phyloP scores from a whole-genome alignment of 2,329 filamentous ascomycete species.

The Penicillium janthinellum region DNA sequence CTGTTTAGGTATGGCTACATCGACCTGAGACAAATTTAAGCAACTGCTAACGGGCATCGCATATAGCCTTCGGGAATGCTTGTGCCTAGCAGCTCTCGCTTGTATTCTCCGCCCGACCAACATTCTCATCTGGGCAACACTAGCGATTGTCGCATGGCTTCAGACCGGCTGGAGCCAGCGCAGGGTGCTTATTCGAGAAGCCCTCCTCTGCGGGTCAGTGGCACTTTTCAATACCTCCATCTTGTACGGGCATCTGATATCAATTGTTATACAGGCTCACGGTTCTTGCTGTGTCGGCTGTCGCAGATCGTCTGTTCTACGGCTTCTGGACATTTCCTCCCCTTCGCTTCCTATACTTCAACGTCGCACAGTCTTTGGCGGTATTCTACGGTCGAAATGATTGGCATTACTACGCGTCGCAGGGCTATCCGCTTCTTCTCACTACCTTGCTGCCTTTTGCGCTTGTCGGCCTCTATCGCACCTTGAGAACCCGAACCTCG shows the following conservation, averaged over 20 bases:
- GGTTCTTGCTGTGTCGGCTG: conserved; percentile 64
- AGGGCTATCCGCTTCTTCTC: conserved; percentile 84
- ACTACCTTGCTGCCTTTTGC: conserved; percentile 82
- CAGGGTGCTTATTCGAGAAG: conserved; percentile 63
- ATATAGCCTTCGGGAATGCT: conserved; percentile 60
- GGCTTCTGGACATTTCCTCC: conserved; percentile 85
- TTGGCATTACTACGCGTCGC: conserved; percentile 89
- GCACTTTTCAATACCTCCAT: not conserved
- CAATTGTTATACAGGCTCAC: conserved; percentile 44
- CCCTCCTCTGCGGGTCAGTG: conserved; percentile 58
- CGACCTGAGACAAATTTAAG: conserved; percentile 3
- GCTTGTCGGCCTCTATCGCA: conserved; percentile 62
- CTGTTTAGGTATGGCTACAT: conserved; percentile 30
- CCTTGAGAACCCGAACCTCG: conserved; percentile 43
- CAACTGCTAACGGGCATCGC: conserved; percentile 11
- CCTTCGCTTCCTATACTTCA: conserved; percentile 85
- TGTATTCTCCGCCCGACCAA: conserved; percentile 90
- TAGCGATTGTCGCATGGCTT: conserved; percentile 60
- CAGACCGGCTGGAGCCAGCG: conserved; percentile 48
- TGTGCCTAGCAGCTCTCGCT: conserved; percentile 76
- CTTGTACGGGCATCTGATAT: conserved; percentile 10
- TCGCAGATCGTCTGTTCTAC: conserved; percentile 79
- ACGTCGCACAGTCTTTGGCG: conserved; percentile 81
- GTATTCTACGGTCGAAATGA: conserved; percentile 91
- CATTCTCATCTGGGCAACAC: conserved; percentile 74